phyloP scores from a whole-genome alignment of 768 basidiomycete genomes.

The Pleurotus giganteus region DNA sequence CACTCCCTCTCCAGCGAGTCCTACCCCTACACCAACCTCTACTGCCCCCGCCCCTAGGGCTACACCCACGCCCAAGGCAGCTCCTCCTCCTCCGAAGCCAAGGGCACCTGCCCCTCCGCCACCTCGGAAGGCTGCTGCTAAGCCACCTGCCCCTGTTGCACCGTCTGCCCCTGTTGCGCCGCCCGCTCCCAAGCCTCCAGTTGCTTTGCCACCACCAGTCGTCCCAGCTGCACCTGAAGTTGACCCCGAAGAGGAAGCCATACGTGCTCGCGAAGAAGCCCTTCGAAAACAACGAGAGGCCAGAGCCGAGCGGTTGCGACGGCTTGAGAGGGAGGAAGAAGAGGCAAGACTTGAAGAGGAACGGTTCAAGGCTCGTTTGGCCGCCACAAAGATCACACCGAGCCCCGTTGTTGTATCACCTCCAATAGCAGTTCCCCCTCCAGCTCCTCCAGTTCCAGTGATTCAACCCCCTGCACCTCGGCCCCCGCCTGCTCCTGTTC shows the following conservation, averaged over 20 bases:
- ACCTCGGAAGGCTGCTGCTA: constrained; percentile 24
- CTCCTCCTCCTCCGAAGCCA: constrained; percentile 28
- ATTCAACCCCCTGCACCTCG: constrained; percentile 31
- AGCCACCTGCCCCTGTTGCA: constrained; percentile 19
- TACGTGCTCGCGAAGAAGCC: constrained; percentile 68
- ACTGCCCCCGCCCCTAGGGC: constrained; percentile 34
- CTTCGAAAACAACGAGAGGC: constrained; percentile 73
- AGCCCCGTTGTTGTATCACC: constrained; percentile 30
- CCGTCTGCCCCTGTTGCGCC: constrained; percentile 20
- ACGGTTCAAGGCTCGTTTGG: constrained; percentile 32
- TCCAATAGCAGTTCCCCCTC: constrained; percentile 25
- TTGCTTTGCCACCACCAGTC: constrained; percentile 19
- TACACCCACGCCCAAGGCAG: constrained; percentile 30
- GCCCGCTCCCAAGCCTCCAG: constrained; percentile 15
- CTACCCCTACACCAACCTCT: constrained; percentile 14
- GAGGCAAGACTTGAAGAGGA: constrained; percentile 35
- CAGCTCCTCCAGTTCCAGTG: constrained; percentile 37
- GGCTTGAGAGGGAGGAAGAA: constrained; percentile 53
- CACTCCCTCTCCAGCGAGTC: constrained; percentile 30
- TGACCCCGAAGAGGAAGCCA: constrained; percentile 75
- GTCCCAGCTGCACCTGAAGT: constrained; percentile 40
- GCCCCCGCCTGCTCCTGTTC: constrained; percentile 23
- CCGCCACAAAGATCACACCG: constrained; percentile 29
- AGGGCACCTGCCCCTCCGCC: constrained; percentile 39
- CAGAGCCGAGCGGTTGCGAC: constrained; percentile 65